These are phyloP conservation scores for Arthromyces matolae DNA, from an alignment of 768 basidiomycete species.

Conservation along the genomic window DNA sequence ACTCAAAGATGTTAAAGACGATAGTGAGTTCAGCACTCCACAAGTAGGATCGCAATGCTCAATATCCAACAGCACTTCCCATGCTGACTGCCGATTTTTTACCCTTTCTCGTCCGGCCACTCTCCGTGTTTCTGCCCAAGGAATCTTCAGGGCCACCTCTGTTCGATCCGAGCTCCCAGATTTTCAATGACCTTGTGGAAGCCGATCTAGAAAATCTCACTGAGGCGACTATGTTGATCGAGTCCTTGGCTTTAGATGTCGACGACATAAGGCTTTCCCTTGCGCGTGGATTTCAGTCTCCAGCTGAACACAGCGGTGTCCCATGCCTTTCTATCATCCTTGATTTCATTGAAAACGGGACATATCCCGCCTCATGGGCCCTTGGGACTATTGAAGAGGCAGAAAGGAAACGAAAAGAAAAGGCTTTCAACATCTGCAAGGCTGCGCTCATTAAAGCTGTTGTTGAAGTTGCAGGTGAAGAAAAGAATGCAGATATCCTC, in stretches of 20 bases:
- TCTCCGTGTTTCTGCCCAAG: conserved; percentile 57
- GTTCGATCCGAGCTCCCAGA: conserved; percentile 36
- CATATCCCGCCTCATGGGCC: conserved; percentile 65
- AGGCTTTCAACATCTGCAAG: conserved; percentile 78
- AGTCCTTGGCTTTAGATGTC: conserved; percentile 74
- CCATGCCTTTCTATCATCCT: conserved; percentile 62
- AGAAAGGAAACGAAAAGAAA: conserved; percentile 58
- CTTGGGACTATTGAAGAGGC: conserved; percentile 39
- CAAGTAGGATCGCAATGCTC: not conserved
- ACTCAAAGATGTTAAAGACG: conserved; percentile 68
- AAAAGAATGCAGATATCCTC: conserved; percentile 71
- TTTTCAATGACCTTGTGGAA: conserved; percentile 46
- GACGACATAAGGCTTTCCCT: conserved; percentile 72
- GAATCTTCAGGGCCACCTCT: conserved; percentile 31
- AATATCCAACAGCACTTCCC: conserved; percentile 39
- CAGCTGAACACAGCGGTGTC: conserved; percentile 51
- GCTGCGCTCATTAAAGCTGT: conserved; percentile 82
- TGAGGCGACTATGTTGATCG: conserved; percentile 70
- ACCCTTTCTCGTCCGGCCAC: conserved; percentile 55
- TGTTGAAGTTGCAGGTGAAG: conserved; percentile 82
- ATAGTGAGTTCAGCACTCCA: conserved; percentile 41
- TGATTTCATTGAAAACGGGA: conserved; percentile 70
- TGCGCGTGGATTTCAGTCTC: conserved; percentile 60
- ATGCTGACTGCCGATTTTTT: conserved; percentile 62
- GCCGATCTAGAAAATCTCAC: conserved; percentile 72